Conservation (phyloP, 208 protist genomes). For the Naegleria lovaniensis region DNA sequence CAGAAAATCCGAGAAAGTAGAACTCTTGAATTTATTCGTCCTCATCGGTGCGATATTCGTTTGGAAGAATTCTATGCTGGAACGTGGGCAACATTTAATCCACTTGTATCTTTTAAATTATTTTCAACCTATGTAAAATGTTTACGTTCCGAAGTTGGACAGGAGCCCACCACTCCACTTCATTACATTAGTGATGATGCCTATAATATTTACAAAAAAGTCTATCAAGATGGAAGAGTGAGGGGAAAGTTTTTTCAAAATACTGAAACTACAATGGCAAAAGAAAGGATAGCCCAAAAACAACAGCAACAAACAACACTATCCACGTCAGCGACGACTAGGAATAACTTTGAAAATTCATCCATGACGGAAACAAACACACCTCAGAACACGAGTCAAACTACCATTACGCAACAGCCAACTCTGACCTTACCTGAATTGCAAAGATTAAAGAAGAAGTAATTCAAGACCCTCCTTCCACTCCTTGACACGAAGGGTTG, state of each 20-base stretch:
- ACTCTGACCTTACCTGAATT: too few species aligned
- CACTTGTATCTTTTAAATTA: neutral
- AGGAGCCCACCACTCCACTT: neutral
- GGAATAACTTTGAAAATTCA: too few species aligned
- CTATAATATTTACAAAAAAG: neutral
- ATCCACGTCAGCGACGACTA: too few species aligned
- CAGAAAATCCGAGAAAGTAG: neutral
- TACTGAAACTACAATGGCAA: neutral
- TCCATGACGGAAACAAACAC: too few species aligned
- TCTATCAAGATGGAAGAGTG: neutral
- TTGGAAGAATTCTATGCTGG: neutral
- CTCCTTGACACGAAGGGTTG: too few species aligned
- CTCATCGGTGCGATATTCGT: neutral
- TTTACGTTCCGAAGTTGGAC: neutral
- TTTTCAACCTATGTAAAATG: neutral
- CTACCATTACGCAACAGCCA: too few species aligned
- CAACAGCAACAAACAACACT: too few species aligned
- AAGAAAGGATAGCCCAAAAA: neutral
- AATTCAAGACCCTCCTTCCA: too few species aligned
- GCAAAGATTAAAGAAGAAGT: too few species aligned
- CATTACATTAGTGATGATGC: neutral
- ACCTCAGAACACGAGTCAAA: too few species aligned
- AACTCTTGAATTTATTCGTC: neutral
- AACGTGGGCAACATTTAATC: neutral
- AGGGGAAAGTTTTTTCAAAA: neutral